Base-by-base conservation (phyloP, 768 basidiomycete genomes). In the Brasilioporus rufonigricans region DNA sequence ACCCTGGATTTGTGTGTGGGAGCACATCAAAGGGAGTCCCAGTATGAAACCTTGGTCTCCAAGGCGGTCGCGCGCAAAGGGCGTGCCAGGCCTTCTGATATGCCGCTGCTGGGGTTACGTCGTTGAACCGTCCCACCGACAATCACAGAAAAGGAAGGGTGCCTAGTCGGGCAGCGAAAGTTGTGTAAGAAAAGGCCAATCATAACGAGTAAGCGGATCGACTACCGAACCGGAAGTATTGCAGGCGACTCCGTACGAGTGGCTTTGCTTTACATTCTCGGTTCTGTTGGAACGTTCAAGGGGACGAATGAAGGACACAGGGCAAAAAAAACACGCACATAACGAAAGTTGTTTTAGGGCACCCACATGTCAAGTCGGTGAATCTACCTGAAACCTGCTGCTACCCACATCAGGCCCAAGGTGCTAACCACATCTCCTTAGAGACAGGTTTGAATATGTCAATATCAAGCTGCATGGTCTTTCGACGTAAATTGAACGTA, bases 41-140 rank as follows among this genome's bases (percentile, higher is more conserved):
- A 52, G 50, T 46, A 56, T 56, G 59, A 63, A 59, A 63, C 47
- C 32, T 60, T 49, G 62, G 57, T 18, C 35, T 55, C 48, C 41
- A 56, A 59, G 53, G 47, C 56, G 50, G 58, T 56, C 67, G 61
- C 54, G 49, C 63, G 60, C 67, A 68, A 69, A 61, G 56, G 65
- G 67, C 68, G 61, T 68, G 67, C 60, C 47, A 54, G 38, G 41
- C 36, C 60, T 64, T 52, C 59, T 54, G 44, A n/a, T 57, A 58
- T 59, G 57, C 58, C 52, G 51, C 64, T 58, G 51, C 43, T 43
- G 53, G 21, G 18, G 49, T 48, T 55, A 54, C 64, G 48, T 53
- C 32, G 59, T 46, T 11, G 52, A 31, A 29, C 38, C 48, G 32
- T 31, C 45, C 56, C 55, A 40, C 50, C 48, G 52, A 64, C 60